A percentile compares a stretch with the other conserved stretches of the same genome.
Conservation (phyloP, 768 basidiomycete genomes). For the Kwoniella heveanensis region DNA sequence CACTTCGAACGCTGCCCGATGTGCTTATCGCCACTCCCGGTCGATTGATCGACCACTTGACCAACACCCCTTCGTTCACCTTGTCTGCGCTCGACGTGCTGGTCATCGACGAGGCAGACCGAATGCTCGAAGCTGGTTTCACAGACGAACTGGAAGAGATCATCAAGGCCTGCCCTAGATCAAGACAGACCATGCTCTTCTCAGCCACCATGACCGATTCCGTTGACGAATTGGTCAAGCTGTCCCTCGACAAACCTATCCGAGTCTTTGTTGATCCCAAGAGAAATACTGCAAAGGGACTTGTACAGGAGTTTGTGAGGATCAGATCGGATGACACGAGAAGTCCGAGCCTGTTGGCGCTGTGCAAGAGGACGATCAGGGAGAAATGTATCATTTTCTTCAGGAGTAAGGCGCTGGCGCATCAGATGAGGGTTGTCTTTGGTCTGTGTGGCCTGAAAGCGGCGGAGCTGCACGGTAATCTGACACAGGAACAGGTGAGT, state of each 20-base stretch:
- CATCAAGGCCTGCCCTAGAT: conserved; percentile 77
- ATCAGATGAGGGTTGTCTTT: conserved; percentile 94
- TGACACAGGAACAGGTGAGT: conserved; percentile 89
- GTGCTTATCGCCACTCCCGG: conserved; percentile 96
- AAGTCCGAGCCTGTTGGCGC: conserved; percentile 58
- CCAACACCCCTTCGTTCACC: conserved; percentile 89
- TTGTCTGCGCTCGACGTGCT: conserved; percentile 90
- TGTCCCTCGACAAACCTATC: conserved; percentile 90
- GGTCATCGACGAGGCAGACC: conserved; percentile 94
- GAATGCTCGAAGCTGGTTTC: conserved; percentile 89
- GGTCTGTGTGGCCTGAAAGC: conserved; percentile 73
- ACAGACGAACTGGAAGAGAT: conserved; percentile 92
- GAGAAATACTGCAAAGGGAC: conserved; percentile 76
- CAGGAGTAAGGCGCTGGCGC: conserved; percentile 93
- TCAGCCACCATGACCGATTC: conserved; percentile 99
- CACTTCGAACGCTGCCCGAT: conserved; percentile 84
- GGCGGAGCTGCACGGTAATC: conserved; percentile 90
- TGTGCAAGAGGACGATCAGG: conserved; percentile 87
- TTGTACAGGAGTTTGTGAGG: conserved; percentile 93
- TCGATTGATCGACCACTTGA: conserved; percentile 94
- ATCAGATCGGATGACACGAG: conserved; percentile 65
- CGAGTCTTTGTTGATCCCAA: conserved; percentile 95
- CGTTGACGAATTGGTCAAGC: conserved; percentile 86
- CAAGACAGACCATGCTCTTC: conserved; percentile 95
- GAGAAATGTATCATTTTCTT: conserved; percentile 86